Evolutionary conservation across 75 land plant genomes (phyloP).

Genomic region (Ceratopteris richardii): DNA sequence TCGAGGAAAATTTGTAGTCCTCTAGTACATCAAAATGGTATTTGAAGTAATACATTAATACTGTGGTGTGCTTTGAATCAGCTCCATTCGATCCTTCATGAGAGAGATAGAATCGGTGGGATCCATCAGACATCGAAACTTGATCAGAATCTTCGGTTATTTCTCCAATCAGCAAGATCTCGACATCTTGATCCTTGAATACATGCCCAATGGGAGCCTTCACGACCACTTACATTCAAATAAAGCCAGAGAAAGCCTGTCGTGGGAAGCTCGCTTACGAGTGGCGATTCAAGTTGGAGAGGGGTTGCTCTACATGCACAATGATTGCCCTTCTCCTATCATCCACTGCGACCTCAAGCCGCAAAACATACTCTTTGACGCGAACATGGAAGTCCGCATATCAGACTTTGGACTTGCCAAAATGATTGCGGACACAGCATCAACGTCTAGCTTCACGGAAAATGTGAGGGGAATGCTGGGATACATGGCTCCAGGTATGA

Average conservation of each 20-base stretch:
- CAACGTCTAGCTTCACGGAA: constrained; percentile 37
- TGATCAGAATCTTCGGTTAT: constrained; percentile 48
- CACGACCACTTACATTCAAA: constrained; percentile 41
- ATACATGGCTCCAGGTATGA: constrained; percentile 85
- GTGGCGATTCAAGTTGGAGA: constrained; percentile 47
- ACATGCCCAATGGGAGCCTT: constrained; percentile 77
- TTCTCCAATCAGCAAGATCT: constrained; percentile 37
- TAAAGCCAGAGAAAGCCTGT: constrained; percentile 10
- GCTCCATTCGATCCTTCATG: neutral
- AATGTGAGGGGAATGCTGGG: constrained; percentile 55
- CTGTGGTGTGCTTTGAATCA: constrained; percentile 38
- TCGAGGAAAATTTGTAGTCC: no score
- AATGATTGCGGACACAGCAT: constrained; percentile 17
- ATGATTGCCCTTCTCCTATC: constrained; percentile 46
- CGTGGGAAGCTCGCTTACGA: constrained; percentile 32
- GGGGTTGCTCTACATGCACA: constrained; percentile 76
- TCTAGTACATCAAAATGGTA: no score
- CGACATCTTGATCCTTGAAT: constrained; percentile 52
- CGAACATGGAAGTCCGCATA: constrained; percentile 49
- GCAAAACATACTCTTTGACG: constrained; percentile 68
- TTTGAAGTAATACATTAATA: no score
- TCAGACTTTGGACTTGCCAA: constrained; percentile 71
- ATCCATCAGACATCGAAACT: constrained; percentile 54
- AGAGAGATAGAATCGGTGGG: constrained; percentile 43
- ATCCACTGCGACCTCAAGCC: constrained; percentile 87